phyloP scores from a whole-genome alignment of 2,329 filamentous ascomycete genomes.

The Rutstroemia sp. region DNA sequence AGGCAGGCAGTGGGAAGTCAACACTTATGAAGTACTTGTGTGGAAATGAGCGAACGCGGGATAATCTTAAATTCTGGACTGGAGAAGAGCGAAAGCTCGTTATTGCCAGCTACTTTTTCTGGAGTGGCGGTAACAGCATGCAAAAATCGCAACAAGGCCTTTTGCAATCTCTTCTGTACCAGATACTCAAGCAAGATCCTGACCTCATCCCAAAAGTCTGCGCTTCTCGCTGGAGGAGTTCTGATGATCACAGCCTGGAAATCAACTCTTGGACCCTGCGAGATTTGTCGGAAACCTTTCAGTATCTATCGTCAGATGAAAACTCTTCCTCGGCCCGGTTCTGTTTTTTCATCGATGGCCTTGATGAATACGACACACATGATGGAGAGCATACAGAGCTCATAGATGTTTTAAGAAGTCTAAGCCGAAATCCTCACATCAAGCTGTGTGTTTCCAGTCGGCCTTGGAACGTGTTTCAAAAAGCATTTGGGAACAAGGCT shows the following conservation, averaged over 20 bases:
- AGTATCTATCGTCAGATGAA: not conserved
- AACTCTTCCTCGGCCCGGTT: not conserved
- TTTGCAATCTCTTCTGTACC: conserved; percentile 9
- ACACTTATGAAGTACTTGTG: conserved; percentile 20
- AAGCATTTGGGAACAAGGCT: not conserved
- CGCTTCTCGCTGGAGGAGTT: not conserved
- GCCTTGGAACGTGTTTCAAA: not conserved
- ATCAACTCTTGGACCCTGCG: not conserved
- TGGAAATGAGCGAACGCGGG: conserved; percentile 9
- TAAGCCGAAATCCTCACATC: not conserved
- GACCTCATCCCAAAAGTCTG: conserved; percentile 1
- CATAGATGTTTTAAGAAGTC: not conserved
- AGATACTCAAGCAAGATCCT: not conserved
- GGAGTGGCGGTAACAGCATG: conserved; percentile 32
- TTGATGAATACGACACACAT: not conserved
- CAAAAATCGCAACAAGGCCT: conserved; percentile 14
- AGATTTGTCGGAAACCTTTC: not conserved
- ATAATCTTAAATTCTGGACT: conserved; percentile 20
- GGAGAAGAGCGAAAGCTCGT: conserved; percentile 14
- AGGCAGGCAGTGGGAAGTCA: conserved; percentile 13
- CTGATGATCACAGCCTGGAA: not conserved
- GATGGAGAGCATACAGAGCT: not conserved
- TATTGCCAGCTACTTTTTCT: conserved; percentile 38
- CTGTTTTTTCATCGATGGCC: not conserved
- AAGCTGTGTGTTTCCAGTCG: not conserved